These are phyloP conservation scores for Aspergillus quadricinctus DNA, from an alignment of 2,329 filamentous ascomycete genomes.

Conservation along the genomic window DNA sequence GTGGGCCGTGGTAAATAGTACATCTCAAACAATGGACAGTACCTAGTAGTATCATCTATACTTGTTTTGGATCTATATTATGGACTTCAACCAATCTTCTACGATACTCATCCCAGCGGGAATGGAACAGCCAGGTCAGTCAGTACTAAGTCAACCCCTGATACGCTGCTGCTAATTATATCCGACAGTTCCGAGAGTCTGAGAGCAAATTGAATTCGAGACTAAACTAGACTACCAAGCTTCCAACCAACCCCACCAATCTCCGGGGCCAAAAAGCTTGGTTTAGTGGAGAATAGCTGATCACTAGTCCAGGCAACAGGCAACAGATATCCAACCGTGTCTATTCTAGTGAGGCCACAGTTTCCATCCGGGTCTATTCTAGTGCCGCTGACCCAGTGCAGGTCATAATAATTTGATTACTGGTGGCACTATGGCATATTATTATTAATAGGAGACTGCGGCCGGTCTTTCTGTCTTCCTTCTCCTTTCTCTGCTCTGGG, in stretches of 20 bases:
- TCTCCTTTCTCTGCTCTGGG: not conserved
- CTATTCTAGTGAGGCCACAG: too few relatives aligned
- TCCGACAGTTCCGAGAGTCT: not conserved
- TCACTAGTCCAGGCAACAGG: not conserved
- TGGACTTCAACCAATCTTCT: not conserved
- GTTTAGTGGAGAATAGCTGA: not conserved
- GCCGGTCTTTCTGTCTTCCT: not conserved
- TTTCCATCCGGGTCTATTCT: too few relatives aligned
- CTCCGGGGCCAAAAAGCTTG: not conserved
- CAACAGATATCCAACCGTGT: too few relatives aligned
- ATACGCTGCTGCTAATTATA: not conserved
- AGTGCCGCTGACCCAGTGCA: too few relatives aligned
- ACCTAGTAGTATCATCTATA: not conserved
- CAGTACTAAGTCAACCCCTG: not conserved
- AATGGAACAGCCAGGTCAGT: not conserved
- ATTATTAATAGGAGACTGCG: not conserved
- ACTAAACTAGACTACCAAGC: not conserved
- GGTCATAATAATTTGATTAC: too few relatives aligned
- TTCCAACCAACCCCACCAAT: not conserved
- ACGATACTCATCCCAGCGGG: too few relatives aligned
- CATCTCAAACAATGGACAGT: not conserved
- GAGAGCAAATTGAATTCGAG: not conserved
- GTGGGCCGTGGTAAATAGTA: not conserved
- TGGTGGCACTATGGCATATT: too few relatives aligned
- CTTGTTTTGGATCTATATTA: not conserved